Conservation (phyloP, 257 asterid species). For the Solanum tarijense region DNA sequence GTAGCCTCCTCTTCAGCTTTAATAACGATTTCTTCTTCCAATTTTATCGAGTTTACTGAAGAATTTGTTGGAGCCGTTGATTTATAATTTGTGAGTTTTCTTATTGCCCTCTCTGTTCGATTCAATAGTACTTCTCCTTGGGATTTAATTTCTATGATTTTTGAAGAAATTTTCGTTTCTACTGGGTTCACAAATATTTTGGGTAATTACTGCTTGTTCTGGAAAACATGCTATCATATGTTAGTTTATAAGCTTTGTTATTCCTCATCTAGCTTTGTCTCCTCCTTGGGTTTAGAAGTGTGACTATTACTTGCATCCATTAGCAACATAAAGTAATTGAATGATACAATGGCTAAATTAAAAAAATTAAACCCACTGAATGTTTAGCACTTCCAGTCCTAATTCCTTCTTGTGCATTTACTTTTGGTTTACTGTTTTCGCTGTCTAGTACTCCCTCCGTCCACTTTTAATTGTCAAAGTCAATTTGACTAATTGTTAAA, state of each 20-base stretch:
- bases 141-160: no score
- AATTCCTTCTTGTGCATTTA: background rate
- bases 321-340: background rate
- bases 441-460: background rate
- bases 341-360: background rate
- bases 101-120: background rate
- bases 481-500: background rate
- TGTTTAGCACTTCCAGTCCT: background rate
- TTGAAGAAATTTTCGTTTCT: background rate
- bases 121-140: no score
- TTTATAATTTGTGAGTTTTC: background rate
- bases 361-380: background rate
- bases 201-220: no score
- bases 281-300: background rate
- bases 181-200: background rate
- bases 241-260: no score
- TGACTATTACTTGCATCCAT: background rate
- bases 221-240: no score
- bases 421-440: background rate
- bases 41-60: background rate
- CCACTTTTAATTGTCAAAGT: background rate
- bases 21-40: background rate
- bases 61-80: background rate
- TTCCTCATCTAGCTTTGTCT: background rate
- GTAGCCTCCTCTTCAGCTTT: background rate